Base-by-base conservation (phyloP, 2,329 filamentous ascomycete species). In the Colletotrichum orbiculare region DNA sequence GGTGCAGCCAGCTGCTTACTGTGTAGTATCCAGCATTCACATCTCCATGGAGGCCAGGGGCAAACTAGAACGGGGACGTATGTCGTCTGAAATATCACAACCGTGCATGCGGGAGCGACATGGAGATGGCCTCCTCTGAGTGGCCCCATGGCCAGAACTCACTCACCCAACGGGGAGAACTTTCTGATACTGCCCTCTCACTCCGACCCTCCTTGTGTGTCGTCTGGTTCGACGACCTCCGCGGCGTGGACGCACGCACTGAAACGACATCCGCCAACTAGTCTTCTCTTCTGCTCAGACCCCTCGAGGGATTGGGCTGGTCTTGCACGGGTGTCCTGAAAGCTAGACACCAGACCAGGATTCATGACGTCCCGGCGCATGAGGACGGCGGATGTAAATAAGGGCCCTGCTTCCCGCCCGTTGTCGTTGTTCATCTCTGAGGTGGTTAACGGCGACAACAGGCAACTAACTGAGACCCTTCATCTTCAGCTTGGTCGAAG, bases 211-310 rank as follows among this genome's bases (percentile, higher is more conserved):
- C 37, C 33, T 15, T 33, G 46, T 39, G 37, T 53, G 35, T 65
- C 46, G 58, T 66, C 58, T 54, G 55, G 49, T 50, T 42, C 42
- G 47, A 6, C 35, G 17, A 47, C 47, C 25, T 25, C 25, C 25
- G 25, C 25, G 25, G 25, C 25, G 25, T 25, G 25, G 52, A 61
- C 63, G 59, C 63, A 66, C 63, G 63, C 58, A 62, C 63, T 66
- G 63, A 66, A 66, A 66, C 63, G 58, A 57, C 33, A 17, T 42
- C 37, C 13, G 63, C 52, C 34, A 57, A 48, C 53, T 42, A 25
- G 25, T 25, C 3, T 25, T 25, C 25, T 39, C 52, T 47, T 10
- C 55, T 66, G 63, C 63, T 66, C 63, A 56, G 63, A 48, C 63
- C 58, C 54, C 53, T n/a, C 38, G 37, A 63, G 47, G 63, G 63